Evolutionary conservation across 2,329 filamentous ascomycete species (phyloP), one percentile per base, ranked within the genome.

Genomic region (Piedraia hortae): DNA sequence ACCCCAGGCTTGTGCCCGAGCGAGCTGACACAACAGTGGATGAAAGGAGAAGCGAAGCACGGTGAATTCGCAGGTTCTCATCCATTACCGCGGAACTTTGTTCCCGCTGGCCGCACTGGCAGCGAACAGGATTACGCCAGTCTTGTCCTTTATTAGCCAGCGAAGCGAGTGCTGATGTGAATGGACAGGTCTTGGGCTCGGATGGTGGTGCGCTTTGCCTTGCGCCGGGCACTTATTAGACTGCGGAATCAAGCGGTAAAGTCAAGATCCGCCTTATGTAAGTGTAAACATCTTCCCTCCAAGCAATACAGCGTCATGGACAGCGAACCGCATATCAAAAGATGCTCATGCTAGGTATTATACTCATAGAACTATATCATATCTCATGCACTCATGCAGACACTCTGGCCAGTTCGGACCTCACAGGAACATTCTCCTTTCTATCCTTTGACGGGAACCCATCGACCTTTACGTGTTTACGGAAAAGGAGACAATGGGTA

Each of bases 401-500:
- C n/a, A n/a, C n/a, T n/a, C n/a, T n/a, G n/a, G 43, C 44, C 18
- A 47, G 27, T 24, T 40, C 37, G 16, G 38, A 35, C 20, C 43
- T 28, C 11, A 49, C 45, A 6, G 45, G 43, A 5, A 47, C 37
- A 24, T 48, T 48, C 9, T 41, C 31, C 24, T 36, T 23, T 6
- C 35, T 26, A 4, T 39, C 38, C 2, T 37, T 33, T 28, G 40
- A 24, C 5, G 37, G 39, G 28, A 43, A 41, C 14, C 35, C 38
- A 11, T 45, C 39, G 12, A 51, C 25, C 14, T 50, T 46, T 14
- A 67, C 57, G 0, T 48, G 54, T 29, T 56, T 51, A 12, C 59
- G 44, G 45, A 77, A 75, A 3, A 78, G 36, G 32, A 77, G 36
- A 33, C 65, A 72, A 37, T 73, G 62, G 1, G 62, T 63, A 4